phyloP scores from a whole-genome alignment of 192 early-diverging fungal genomes.

The Gaertneriomyces semiglobifer region DNA sequence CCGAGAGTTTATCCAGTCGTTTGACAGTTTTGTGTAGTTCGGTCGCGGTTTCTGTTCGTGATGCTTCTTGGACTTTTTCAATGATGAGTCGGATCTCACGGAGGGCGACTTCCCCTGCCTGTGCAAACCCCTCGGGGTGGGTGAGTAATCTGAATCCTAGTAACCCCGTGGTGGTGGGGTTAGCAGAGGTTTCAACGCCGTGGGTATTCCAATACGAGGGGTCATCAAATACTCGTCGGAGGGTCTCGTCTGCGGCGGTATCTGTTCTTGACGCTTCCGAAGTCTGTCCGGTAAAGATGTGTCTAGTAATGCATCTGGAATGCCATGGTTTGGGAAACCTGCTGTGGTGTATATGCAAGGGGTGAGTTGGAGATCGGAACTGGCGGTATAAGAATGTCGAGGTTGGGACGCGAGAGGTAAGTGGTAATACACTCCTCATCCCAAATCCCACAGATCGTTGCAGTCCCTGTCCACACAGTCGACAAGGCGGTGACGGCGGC shows the following conservation, averaged over 20 bases:
- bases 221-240: constrained; percentile 19
- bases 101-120: constrained; percentile 17
- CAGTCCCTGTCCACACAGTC: no score
- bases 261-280: no score
- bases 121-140: constrained; percentile 20
- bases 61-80: constrained; percentile 14
- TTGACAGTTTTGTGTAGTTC: constrained; percentile 79
- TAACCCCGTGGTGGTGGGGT: constrained; percentile 19
- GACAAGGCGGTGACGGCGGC: no score
- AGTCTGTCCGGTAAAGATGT: no score
- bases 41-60: constrained; percentile 8
- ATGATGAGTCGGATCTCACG: constrained; percentile 16
- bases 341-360: no score
- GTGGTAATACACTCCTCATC: no score
- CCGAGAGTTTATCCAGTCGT: constrained; percentile 81
- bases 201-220: constrained; percentile 15
- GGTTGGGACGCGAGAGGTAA: no score
- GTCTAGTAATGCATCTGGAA: no score
- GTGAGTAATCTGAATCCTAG: constrained; percentile 24
- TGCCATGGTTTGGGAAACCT: no score
- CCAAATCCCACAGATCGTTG: no score
- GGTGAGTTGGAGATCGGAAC: no score
- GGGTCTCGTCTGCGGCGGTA: not conserved
- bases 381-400: no score
- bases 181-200: not conserved